Base-by-base conservation (phyloP, 768 basidiomycete genomes). In the Trametes meyenii region DNA sequence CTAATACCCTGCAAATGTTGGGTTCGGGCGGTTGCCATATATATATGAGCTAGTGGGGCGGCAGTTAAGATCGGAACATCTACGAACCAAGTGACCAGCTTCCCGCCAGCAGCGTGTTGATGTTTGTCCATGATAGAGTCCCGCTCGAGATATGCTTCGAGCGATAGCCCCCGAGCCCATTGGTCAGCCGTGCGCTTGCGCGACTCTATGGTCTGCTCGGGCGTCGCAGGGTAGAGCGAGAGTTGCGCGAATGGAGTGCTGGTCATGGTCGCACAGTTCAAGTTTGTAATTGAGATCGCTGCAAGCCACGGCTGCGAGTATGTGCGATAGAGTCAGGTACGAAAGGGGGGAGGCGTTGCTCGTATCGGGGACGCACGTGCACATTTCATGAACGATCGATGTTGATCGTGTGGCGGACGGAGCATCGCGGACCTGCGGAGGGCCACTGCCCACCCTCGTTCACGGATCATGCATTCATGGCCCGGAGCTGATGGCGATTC, bases 71-170 rank as follows among this genome's bases (percentile, higher is more conserved):
- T 16, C 43, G 19, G 2, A 44, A 24, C 10, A 29, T 5, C 11
- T 40, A 38, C 67, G 36, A 67, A 85, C 85, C 85, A 88, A 43
- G 80, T 81, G 43, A 76, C 78, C 39, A 83, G 65, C 44, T 74
- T 78, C 13, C 80, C 83, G 50, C 82, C 71, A 17, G 64, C 66
- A 7, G 81, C 79, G 53, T 82, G 77, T 55, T 83, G 81, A 58
- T 75, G 70, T 6, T 60, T 60, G 38, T 82, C 78, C 67, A 81
- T 71, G 13, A 72, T 61, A 0, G 62, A 73, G 63, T 82, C 77
- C 29, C 79, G 73, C 38, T 75, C 71, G 10, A 83, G 62, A 63
- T 83, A 86, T 59, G 81, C 75, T 45, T 83, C 79, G 21, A 79
- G 43, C 0, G 76, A 74, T 60, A 80, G 62, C 1, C 75, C 76